A percentile compares a stretch with the other conserved stretches of the same genome.
Conservation (phyloP, 495 filamentous ascomycete species). For the Penicillium samsonianum region DNA sequence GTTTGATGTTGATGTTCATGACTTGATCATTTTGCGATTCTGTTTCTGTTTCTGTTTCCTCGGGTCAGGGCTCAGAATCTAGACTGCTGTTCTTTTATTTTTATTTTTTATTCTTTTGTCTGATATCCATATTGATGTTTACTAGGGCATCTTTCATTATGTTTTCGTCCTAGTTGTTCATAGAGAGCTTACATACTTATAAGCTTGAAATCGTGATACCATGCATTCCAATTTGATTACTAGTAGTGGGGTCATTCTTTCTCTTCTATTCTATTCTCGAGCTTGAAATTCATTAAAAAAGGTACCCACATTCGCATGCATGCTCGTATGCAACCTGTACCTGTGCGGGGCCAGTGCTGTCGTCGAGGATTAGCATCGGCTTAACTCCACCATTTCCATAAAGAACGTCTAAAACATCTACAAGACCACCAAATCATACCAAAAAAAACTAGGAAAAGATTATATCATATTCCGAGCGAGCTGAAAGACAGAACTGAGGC, state of each 20-base stretch:
- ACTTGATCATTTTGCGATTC: not conserved
- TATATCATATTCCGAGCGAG: conserved; percentile 21
- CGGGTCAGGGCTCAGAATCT: conserved; percentile 1
- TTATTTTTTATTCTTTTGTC: conserved; percentile 22
- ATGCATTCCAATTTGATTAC: not conserved
- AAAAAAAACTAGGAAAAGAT: conserved; percentile 7
- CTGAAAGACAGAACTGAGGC: conserved; percentile 19
- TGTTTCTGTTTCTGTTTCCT: conserved; percentile 4
- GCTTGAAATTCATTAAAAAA: not conserved
- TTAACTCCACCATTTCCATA: not conserved
- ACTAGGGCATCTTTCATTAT: conserved; percentile 11
- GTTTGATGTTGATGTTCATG: conserved; percentile 17
- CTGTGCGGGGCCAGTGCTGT: not conserved
- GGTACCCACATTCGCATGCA: not conserved
- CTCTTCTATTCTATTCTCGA: not conserved
- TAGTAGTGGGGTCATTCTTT: not conserved
- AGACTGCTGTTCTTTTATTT: conserved; percentile 19
- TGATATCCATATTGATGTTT: conserved; percentile 29
- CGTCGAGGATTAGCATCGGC: not conserved
- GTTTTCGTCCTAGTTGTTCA: too few relatives aligned
- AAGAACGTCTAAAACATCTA: not conserved
- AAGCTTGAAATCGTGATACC: conserved; percentile 15
- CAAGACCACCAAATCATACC: not conserved
- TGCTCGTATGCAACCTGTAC: not conserved
- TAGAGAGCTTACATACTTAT: conserved; percentile 9